Base-by-base conservation (phyloP, 768 basidiomycete species). In the Boletus insuetus region DNA sequence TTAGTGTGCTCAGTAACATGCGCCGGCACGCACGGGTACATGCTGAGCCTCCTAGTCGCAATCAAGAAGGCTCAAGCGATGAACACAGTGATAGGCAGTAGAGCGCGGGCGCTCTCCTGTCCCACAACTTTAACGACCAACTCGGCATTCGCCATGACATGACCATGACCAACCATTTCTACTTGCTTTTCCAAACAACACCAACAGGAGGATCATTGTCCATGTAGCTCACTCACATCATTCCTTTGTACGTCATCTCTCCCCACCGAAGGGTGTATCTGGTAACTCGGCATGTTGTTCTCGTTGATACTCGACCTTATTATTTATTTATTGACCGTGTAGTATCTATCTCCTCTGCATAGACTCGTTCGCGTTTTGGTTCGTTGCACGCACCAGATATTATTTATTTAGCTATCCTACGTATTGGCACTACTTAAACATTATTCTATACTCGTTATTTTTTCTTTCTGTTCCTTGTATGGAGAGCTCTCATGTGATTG, bases 1-100 rank as follows among this genome's bases (percentile, higher is more conserved):
- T 92, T 72, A 90, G 88, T 65, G 90, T 91, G 47, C 82, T 91
- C 66, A 91, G 88, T 71, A 92, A 92, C 75, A 92, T 92, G 90
- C 86, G 90, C 58, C 79, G 90, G 54, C 90, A 92, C 69, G 84
- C 89, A 55, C 84, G 89, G 52, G 85, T 87, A 13, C 89, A 91
- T 65, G 75, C 71, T 26, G 77, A 73, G 38, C 56, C 55, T 42
- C 51, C 53, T 3, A 62, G 49, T 48, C 69, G 67, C 53, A 73
- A 73, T 46, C 70, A 71, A 51, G 80, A 79, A 48, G 61, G 67
- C 20, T 75, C 73, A 19, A 76, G 74, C 55, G 80, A 79, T 49
- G 82, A 82, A 45, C 76, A 74, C 34, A 76, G 74, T 55, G 78
- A 78, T 26, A 64, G 62, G 52, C 63, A 67, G 58, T 69, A 63